Evolutionary conservation across 1,139 yeast genomes (phyloP).

Genomic region (Candida frijolesensis): DNA sequence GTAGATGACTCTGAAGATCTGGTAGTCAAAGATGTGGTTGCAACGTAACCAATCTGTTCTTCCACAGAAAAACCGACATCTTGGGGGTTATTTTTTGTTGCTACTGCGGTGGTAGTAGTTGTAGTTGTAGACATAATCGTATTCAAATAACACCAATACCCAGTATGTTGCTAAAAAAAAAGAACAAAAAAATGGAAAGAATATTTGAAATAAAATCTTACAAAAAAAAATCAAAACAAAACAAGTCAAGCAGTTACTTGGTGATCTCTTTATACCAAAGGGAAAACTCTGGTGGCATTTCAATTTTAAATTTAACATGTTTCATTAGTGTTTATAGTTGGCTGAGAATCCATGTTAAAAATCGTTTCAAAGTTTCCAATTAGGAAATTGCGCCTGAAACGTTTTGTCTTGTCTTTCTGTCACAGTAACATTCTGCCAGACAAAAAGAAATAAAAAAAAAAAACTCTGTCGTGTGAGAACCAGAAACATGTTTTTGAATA

Average conservation of each 20-base stretch:
- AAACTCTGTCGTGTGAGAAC: no score
- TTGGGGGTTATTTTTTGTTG: background rate
- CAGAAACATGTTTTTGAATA: no score
- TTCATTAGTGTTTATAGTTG: background rate
- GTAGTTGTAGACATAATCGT: background rate
- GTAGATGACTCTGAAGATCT: background rate
- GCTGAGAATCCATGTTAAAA: background rate
- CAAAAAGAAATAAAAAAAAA: background rate
- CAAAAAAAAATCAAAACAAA: no score
- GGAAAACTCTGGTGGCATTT: no score
- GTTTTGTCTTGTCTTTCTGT: background rate
- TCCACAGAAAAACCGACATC: background rate
- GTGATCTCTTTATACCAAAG: no score
- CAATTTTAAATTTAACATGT: background rate
- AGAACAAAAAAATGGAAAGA: no score
- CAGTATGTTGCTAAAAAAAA: no score
- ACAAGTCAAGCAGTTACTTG: no score
- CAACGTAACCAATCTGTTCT: background rate
- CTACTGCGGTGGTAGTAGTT: background rate
- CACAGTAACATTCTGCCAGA: background rate
- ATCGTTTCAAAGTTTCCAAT: constrained; percentile 6
- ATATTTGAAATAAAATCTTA: no score
- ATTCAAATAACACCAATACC: background rate
- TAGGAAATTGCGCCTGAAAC: constrained; percentile 3
- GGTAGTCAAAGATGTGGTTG: background rate